Base-by-base conservation (phyloP, 768 basidiomycete genomes). In the Sporobolomyces roseus region DNA sequence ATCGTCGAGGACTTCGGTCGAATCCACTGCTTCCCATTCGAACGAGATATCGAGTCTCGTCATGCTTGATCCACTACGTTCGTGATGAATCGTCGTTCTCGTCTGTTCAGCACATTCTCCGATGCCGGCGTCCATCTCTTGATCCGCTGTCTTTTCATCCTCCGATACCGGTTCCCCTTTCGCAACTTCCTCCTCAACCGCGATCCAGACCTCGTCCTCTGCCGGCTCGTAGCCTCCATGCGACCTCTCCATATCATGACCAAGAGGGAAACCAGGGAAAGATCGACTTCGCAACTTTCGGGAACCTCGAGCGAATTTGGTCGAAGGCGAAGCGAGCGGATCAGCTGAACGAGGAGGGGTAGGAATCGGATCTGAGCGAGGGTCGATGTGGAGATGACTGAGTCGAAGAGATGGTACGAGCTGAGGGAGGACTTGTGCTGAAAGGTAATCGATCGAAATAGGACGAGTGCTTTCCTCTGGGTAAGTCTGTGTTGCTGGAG, bases 371-470 rank as follows among this genome's bases (percentile, higher is more conserved):
- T 33, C 60, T 43, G 62, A 23, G 10, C 51, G 8, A 2, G 66
- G 19, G 1, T 41, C 64, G 35, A 72, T 30, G 33, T 25, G 33
- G 12, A 38, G 65, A 61, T 4, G 25, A 27, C 49, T 17, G 49
- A 50, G 41, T 27, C 53, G 58, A 33, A 63, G 35, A 3, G 64
- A 49, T 21, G 71, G 71, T 45, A 68, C 63, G 38, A 72, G 71
- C 2, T 35, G 33, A 4, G 71, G 71, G 6, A 72, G 50, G 33
- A 72, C 2, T 27, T 65, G 63, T 5, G 71, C 41, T 17, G 66
- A 63, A 55, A 72, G 66, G 50, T 35, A 65, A 48, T 72, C 71
- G 66, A 66, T 68, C 6, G 32, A 58, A 36, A 49, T 27, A 2
- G 46, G 54, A 8, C 30, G 35, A 30, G 48, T 8, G 32, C 30